Evolutionary conservation across 768 basidiomycete species (phyloP).

Genomic region (Pisolithus orientalis): DNA sequence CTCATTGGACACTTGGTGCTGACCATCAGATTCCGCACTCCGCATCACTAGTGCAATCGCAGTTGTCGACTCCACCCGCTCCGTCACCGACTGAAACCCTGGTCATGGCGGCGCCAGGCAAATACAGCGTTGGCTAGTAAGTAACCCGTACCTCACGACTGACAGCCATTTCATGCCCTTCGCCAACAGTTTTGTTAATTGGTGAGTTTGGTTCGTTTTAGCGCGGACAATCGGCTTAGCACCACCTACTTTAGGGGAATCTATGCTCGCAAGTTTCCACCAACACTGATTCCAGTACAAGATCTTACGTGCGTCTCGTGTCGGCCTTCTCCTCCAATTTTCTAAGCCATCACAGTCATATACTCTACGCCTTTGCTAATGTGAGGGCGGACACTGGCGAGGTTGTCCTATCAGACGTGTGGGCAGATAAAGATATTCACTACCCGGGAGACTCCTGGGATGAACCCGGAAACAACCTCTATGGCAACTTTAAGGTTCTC

Average conservation of each 20-base stretch:
- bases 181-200: constrained; percentile 63
- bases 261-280: constrained; percentile 89
- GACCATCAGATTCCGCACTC: constrained; percentile 1
- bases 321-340: neutral
- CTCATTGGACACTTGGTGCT: constrained; percentile 7
- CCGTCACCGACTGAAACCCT: constrained; percentile 5
- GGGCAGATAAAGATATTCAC: constrained; percentile 98
- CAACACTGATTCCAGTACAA: constrained; percentile 71
- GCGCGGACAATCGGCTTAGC: constrained; percentile 4
- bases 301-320: constrained; percentile 70
- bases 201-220: constrained; percentile 34
- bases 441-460: constrained; percentile 95
- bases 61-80: constrained; percentile 3
- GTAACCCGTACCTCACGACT: constrained; percentile 22
- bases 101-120: constrained; percentile 43
- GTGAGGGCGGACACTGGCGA: constrained; percentile 78
- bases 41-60: constrained; percentile 3
- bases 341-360: constrained; percentile 47
- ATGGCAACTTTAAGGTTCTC: constrained; percentile 92
- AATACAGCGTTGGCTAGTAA: constrained; percentile 79
- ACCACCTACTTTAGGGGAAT: constrained; percentile 62
- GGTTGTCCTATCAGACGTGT: constrained; percentile 81
- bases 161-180: constrained; percentile 8
- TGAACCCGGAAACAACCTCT: constrained; percentile 83
- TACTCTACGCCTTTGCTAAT: constrained; percentile 92